Evolutionary conservation across 2,329 filamentous ascomycete species (phyloP).

Genomic region (Akanthomyces lecanii): DNA sequence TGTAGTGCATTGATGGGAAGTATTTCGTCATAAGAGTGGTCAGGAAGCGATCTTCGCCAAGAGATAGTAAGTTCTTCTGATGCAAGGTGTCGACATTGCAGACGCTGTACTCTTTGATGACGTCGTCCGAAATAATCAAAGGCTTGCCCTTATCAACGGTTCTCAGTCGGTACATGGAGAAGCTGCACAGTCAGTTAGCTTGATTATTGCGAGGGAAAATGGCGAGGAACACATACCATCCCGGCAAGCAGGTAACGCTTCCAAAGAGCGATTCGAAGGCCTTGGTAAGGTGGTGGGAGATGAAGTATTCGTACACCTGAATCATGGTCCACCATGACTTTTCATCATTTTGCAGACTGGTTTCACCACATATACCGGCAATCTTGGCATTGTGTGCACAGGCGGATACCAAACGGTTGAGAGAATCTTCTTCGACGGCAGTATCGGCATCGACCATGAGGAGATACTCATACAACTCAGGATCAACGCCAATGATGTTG

Average conservation of each 20-base stretch:
- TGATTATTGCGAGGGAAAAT: conserved; percentile 1
- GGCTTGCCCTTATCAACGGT: conserved; percentile 93
- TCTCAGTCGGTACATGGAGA: conserved; percentile 96
- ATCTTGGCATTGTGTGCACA: conserved; percentile 95
- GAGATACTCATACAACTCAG: conserved; percentile 93
- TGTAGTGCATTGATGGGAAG: conserved; percentile 93
- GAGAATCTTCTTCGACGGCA: conserved; percentile 82
- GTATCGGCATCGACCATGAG: conserved; percentile 99
- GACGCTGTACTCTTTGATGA: conserved; percentile 85
- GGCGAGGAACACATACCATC: conserved; percentile 67
- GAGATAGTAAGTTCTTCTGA: conserved; percentile 89
- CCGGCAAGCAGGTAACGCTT: conserved; percentile 96
- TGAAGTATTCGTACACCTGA: conserved; percentile 99
- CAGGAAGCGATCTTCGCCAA: conserved; percentile 94
- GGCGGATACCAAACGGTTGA: conserved; percentile 87
- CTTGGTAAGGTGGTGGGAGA: conserved; percentile 94
- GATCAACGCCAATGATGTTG: conserved; percentile 97
- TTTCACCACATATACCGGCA: conserved; percentile 95
- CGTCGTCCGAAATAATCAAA: conserved; percentile 82
- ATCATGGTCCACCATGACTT: conserved; percentile 99
- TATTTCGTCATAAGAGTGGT: conserved; percentile 98
- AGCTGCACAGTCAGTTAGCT: conserved; percentile 52
- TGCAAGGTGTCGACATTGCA: conserved; percentile 91
- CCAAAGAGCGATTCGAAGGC: conserved; percentile 97
- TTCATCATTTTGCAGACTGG: conserved; percentile 91